Conservation (phyloP, 2,329 filamentous ascomycete genomes). For the Colletotrichum horii region DNA sequence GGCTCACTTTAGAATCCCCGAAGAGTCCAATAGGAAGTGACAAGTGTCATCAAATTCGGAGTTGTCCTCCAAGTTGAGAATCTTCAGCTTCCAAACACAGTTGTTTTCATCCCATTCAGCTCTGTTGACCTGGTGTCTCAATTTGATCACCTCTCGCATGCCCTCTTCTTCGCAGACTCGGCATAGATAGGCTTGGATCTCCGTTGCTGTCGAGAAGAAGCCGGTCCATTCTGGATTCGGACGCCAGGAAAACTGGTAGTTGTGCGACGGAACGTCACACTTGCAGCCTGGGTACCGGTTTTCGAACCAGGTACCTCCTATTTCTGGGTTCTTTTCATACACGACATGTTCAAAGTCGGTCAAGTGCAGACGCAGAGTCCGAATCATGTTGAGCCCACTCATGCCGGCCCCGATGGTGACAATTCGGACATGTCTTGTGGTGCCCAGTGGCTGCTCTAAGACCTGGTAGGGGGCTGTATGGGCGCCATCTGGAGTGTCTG, state of each 20-base stretch:
- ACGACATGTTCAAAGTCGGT: conserved; percentile 49
- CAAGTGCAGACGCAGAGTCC: conserved; percentile 46
- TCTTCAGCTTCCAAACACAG: conserved; percentile 45
- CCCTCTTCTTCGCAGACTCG: conserved; percentile 49
- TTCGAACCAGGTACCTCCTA: conserved; percentile 64
- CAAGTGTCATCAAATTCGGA: conserved; percentile 42
- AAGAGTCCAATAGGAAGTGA: neutral
- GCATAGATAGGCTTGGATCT: conserved; percentile 60
- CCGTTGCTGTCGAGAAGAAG: conserved; percentile 57
- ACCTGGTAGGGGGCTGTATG: neutral
- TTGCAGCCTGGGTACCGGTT: conserved; percentile 63
- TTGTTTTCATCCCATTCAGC: conserved; percentile 49
- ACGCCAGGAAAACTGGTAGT: conserved; percentile 66
- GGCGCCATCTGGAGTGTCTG: neutral
- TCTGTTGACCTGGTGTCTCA: conserved; percentile 41
- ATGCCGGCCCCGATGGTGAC: conserved; percentile 30
- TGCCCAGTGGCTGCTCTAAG: neutral
- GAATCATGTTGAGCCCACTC: conserved; percentile 34
- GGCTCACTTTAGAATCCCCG: neutral
- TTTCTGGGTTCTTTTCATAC: conserved; percentile 60
- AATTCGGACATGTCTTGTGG: conserved; percentile 21
- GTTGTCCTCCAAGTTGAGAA: conserved; percentile 41
- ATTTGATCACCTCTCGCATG: conserved; percentile 47
- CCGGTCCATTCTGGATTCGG: conserved; percentile 64
- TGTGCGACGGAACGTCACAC: conserved; percentile 62